These are phyloP conservation scores for Cryphonectria nitschkei DNA, from an alignment of 2,329 filamentous ascomycete species.

Conservation along the genomic window DNA sequence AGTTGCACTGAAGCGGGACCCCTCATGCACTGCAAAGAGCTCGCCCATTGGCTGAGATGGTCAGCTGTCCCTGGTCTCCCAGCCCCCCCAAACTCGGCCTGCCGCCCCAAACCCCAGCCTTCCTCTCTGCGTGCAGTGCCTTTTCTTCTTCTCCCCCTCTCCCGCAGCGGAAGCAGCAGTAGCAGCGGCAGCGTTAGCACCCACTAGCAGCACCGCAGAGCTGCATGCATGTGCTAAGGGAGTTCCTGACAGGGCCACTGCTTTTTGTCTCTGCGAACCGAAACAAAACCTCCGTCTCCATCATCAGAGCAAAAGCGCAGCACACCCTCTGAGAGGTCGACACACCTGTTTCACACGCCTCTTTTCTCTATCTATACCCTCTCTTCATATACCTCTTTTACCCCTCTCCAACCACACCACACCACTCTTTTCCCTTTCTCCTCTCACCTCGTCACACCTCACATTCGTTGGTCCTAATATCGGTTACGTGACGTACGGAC, in stretches of 20 bases:
- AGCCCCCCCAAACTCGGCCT: slow-evolving; percentile 13
- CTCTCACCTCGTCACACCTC: slow-evolving; percentile 6
- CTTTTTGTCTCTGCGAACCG: not conserved
- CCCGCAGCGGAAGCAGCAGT: not conserved
- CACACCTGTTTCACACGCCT: not conserved
- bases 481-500: slow-evolving; percentile 7
- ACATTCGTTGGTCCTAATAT: slow-evolving; percentile 3
- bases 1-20: not conserved
- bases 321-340: not conserved
- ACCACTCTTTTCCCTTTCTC: not conserved
- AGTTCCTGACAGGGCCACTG: not conserved
- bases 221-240: slow-evolving; percentile 6
- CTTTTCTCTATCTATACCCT: slow-evolving; percentile 12
- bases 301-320: not conserved
- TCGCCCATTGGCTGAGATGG: not conserved
- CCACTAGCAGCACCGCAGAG: not conserved
- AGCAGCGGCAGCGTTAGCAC: slow-evolving; percentile 1
- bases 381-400: slow-evolving; percentile 14
- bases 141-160: not conserved
- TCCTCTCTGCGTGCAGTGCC: not conserved
- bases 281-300: slow-evolving; percentile 3
- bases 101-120: slow-evolving; percentile 4
- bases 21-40: not conserved
- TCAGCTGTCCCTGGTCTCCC: slow-evolving; percentile 9
- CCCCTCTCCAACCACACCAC: slow-evolving; percentile 14